Evolutionary conservation across 768 basidiomycete species (phyloP), one percentile per base, ranked within the genome.

Genomic region (Termitomyces sp.): DNA sequence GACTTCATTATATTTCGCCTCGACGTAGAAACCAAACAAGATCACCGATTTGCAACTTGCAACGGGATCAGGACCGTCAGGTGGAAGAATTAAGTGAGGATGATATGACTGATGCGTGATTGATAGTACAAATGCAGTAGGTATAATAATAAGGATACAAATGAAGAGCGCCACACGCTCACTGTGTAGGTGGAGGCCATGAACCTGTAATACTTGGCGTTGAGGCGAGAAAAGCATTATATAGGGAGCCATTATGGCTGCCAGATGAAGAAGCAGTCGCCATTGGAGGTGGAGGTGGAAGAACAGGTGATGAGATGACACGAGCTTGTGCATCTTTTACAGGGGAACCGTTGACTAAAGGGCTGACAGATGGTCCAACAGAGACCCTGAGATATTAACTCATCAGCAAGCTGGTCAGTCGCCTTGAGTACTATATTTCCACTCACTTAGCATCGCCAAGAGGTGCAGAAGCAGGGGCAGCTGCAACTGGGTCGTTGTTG

Each of bases 401-500:
- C 20, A 33, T 51, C 20, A 41, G 45, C 57, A 6, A 51, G 48
- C 18, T 45, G 27, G 27, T 36, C 11, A 47, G n/a, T 31, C 15
- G 48, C 36, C 53, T 41, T 7, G 6, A 15, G 13, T n/a, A 2
- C 6, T 22, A n/a, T 2, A 27, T 12, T 65, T 4, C 16, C n/a
- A 65, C 75, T 57, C 59, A 81, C 81, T 64, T 70, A 46, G 66
- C 52, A 37, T 79, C 78, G 41, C 73, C 64, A 13, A 73, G 64
- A 24, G 76, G 69, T 16, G 54, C 22, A 13, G 55, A 1, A 20
- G 31, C 41, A 33, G 54, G 13, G 22, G 20, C 54, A 3, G 72
- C 61, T 20, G 66, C 61, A 4, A 71, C 62, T 61, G 76, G 75
- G 58, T 87, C 86, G 2, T 80, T 75, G 1, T 81, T 83, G 58